A percentile compares a stretch with the other conserved stretches of the same genome.
Evolutionary conservation across 495 filamentous ascomycete species (phyloP).

Genomic region (Penicillium pulvis): DNA sequence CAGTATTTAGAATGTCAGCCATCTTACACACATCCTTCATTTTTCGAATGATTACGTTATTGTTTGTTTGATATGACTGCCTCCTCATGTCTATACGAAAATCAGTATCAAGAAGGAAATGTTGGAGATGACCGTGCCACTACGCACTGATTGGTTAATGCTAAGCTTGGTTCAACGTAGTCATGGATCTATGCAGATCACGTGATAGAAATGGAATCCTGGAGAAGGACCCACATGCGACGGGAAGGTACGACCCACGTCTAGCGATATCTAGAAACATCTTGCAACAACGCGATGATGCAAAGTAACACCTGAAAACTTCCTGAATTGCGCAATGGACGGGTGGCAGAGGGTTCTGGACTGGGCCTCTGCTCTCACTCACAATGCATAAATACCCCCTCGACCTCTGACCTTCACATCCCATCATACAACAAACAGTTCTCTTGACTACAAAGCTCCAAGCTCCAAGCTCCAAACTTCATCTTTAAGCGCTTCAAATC

Average conservation of each 20-base stretch:
- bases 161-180: no score
- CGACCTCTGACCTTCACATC: not conserved
- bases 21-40: no score
- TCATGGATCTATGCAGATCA: slow-evolving; percentile 12
- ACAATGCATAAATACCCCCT: slow-evolving; percentile 19
- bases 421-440: not conserved
- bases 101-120: no score
- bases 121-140: no score
- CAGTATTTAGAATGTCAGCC: no score
- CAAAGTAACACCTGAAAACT: not conserved
- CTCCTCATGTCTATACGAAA: no score
- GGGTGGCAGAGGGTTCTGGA: not conserved
- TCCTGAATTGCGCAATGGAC: not conserved
- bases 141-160: no score
- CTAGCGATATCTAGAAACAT: not conserved
- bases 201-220: slow-evolving; percentile 36
- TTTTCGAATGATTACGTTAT: no score
- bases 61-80: no score
- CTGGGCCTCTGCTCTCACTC: not conserved
- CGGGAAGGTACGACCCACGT: slow-evolving; percentile 10
- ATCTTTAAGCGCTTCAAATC: not conserved
- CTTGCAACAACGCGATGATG: slow-evolving; percentile 7
- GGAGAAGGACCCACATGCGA: slow-evolving; percentile 30
- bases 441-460: not conserved
- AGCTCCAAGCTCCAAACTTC: not conserved